Evolutionary conservation across 2,329 filamentous ascomycete species (phyloP).

Genomic region (Monilinia aucupariae): DNA sequence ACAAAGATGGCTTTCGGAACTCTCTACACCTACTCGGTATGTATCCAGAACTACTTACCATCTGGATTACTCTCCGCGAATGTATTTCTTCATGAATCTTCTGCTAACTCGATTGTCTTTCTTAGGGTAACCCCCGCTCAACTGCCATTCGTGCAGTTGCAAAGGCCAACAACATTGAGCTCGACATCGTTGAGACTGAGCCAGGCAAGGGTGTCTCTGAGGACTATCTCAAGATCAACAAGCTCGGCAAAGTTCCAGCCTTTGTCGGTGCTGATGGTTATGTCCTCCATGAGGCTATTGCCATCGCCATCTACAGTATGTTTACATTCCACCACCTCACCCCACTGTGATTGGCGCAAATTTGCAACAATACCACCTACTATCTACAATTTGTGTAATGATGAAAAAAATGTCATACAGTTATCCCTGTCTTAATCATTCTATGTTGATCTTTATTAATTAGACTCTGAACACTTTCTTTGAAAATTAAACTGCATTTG

Average conservation of each 20-base stretch:
- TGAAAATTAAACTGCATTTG: slow-evolving; percentile 17
- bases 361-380: slow-evolving; percentile 16
- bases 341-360: slow-evolving; percentile 3
- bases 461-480: slow-evolving; percentile 68
- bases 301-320: slow-evolving; percentile 97
- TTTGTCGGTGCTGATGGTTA: slow-evolving; percentile 92
- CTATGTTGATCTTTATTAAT: slow-evolving; percentile 70
- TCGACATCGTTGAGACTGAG: slow-evolving; percentile 75
- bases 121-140: slow-evolving; percentile 81
- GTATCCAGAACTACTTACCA: slow-evolving; percentile 10
- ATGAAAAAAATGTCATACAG: slow-evolving; percentile 63
- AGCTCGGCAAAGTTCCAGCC: slow-evolving; percentile 84
- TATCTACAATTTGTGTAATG: slow-evolving; percentile 27
- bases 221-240: slow-evolving; percentile 82
- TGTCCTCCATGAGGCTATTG: slow-evolving; percentile 80
- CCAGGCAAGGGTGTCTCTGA: slow-evolving; percentile 57
- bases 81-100: not conserved
- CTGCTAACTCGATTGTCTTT: slow-evolving; percentile 22
- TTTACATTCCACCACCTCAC: slow-evolving; percentile 34
- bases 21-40: slow-evolving; percentile 82
- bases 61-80: not conserved
- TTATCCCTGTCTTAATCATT: slow-evolving; percentile 98
- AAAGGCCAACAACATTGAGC: slow-evolving; percentile 93
- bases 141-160: slow-evolving; percentile 86
- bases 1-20: slow-evolving; percentile 87